Evolutionary conservation across 768 basidiomycete species (phyloP), one percentile per base, ranked within the genome.

Genomic region (Baorangia bicolor): DNA sequence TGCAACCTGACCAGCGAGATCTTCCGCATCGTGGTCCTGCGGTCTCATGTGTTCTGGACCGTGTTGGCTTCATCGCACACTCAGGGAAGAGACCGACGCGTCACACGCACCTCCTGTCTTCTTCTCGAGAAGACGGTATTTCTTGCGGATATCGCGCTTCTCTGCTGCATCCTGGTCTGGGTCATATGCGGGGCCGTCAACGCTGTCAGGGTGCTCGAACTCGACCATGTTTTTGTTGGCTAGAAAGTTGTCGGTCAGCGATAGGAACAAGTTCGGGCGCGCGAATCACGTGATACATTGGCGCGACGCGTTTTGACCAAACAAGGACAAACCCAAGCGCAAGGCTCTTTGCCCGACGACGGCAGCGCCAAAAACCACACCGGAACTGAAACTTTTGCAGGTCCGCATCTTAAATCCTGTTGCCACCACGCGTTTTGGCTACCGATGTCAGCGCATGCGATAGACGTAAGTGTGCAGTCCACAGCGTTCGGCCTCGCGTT

Each of bases 131-230:
- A 77, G 73, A 56, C 93, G 85, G 65, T 93, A 94, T 60, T 82
- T 76, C 67, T 85, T 85, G 40, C 92, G 79, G 8, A 94, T 74
- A 38, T 78, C 77, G 59, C 92, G 85, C 70, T 88, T 87, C 67
- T 90, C 87, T 58, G 88, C 86, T 5, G 86, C 84, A 74, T 93
- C 81, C 67, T 94, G 92, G 69, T 94, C 89, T 11, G 91, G 91
- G 66, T 94, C 89, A 65, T 90, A 94, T 13, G 78, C 74, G 18
- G 80, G 70, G 47, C 74, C 76, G 65, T 50, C 37, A 14, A 54
- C 53, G 7, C 56, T 52, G 23, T 40, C 47, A 8, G 50, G 31
- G 28, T 34, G 23, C 18, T 65, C 55, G 41, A 46, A 55, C 7
- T 57, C 51, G 28, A 48, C 62, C 71, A 71, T 73, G 34, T 14